phyloP scores from a whole-genome alignment of 2,329 filamentous ascomycete genomes.

The Pleoardoris graminearum region DNA sequence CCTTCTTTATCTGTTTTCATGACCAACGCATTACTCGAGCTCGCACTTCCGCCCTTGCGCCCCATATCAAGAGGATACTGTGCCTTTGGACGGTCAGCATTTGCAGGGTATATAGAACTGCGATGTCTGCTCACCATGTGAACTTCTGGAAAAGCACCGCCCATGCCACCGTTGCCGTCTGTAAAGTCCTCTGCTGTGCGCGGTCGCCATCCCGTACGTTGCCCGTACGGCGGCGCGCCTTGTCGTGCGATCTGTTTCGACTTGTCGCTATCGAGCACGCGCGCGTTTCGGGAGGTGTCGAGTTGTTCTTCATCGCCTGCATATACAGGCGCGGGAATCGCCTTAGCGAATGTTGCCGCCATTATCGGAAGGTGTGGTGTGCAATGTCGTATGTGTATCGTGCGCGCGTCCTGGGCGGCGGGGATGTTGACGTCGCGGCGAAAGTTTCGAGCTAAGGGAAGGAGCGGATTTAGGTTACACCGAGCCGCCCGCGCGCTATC shows the following conservation, averaged over 20 bases:
- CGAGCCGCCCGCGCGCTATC: too few species aligned
- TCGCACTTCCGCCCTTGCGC: constrained; percentile 60
- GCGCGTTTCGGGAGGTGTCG: constrained; percentile 67
- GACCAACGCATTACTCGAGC: constrained; percentile 81
- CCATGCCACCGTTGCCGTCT: constrained; percentile 84
- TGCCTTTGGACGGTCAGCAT: constrained; percentile 56
- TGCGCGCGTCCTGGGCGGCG: too few species aligned
- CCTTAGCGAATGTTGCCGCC: constrained; percentile 69
- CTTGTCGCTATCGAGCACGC: constrained; percentile 63
- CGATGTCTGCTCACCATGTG: too few species aligned
- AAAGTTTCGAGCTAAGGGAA: neutral
- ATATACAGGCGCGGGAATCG: constrained; percentile 88
- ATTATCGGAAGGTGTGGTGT: constrained; percentile 37
- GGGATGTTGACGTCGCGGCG: neutral
- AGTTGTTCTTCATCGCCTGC: constrained; percentile 86
- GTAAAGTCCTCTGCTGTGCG: constrained; percentile 88
- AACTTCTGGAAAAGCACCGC: too few species aligned
- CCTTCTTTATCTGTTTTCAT: constrained; percentile 89
- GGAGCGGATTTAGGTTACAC: neutral
- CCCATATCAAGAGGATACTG: constrained; percentile 98
- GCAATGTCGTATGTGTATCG: neutral
- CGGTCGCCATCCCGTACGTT: constrained; percentile 87
- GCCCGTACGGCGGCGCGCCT: constrained; percentile 85
- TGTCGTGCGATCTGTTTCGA: neutral
- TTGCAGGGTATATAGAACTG: too few species aligned